Conservation (phyloP, 257 asterid species). For the Ehretia macrophylla region DNA sequence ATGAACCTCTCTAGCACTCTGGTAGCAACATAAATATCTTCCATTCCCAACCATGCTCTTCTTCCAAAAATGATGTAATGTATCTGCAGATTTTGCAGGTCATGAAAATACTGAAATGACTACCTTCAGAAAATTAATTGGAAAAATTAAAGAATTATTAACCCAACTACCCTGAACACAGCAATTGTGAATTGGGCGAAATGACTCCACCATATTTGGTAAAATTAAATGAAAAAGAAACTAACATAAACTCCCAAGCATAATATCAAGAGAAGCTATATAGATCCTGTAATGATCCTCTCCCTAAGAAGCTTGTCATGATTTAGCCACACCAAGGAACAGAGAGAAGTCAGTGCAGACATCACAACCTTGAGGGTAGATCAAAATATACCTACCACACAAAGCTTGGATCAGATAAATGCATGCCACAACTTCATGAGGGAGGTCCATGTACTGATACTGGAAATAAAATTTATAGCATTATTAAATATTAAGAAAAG, state of each 20-base stretch:
- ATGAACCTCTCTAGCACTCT: constrained; percentile 75
- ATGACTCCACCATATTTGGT: constrained; percentile 83
- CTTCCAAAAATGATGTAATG: constrained; percentile 89
- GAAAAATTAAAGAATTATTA: neutral
- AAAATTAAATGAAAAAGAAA: constrained; percentile 14
- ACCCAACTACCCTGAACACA: constrained; percentile 65
- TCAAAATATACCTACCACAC: constrained; percentile 77
- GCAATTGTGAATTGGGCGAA: constrained; percentile 94
- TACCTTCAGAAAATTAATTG: neutral
- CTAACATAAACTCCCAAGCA: neutral
- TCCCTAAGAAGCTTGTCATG: constrained; percentile 98
- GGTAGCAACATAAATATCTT: constrained; percentile 97
- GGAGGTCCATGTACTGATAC: neutral
- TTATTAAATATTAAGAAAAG: no score
- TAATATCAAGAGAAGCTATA: neutral
- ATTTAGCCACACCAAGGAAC: constrained; percentile 93
- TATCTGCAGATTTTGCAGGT: constrained; percentile 49
- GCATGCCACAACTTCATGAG: neutral
- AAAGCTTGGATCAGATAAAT: constrained; percentile 18
- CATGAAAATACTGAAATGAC: constrained; percentile 1
- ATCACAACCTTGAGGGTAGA: constrained; percentile 96
- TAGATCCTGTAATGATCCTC: constrained; percentile 17
- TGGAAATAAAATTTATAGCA: no score
- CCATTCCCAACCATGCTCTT: constrained; percentile 99
- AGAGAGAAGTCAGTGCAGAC: constrained; percentile 89